Conservation (phyloP, 495 filamentous ascomycete genomes). For the Lasiosphaeria miniovina region DNA sequence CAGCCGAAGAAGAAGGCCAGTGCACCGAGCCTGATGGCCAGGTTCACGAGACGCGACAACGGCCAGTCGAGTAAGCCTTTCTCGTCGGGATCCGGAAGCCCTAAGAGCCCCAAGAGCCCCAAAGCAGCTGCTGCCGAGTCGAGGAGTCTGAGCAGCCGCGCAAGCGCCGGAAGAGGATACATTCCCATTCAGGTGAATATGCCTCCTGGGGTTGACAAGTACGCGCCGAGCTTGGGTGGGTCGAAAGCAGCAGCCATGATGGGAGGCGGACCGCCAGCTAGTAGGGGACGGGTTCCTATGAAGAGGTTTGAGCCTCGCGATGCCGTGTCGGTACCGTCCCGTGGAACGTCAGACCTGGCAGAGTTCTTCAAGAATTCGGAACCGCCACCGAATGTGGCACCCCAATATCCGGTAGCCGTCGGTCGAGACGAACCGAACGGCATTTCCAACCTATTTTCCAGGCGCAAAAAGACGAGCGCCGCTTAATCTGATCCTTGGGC, state of each 20-base stretch:
- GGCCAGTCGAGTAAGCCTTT: background rate
- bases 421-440: constrained; percentile 1
- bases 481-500: constrained; percentile 7
- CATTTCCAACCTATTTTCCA: constrained; percentile 20
- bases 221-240: constrained; percentile 29
- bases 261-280: constrained; percentile 19
- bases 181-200: constrained; percentile 49
- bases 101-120: constrained; percentile 16
- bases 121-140: constrained; percentile 28
- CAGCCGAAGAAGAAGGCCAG: constrained; percentile 60
- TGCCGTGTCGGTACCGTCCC: constrained; percentile 34
- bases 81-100: constrained; percentile 9
- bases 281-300: constrained; percentile 39
- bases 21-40: constrained; percentile 59
- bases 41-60: constrained; percentile 50
- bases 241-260: constrained; percentile 15
- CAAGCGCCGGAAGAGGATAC: constrained; percentile 32
- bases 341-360: constrained; percentile 67
- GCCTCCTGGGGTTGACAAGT: constrained; percentile 28
- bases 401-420: background rate
- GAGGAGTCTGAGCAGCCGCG: constrained; percentile 33
- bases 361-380: constrained; percentile 76
- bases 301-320: constrained; percentile 55
- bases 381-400: constrained; percentile 51
- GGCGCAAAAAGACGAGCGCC: constrained; percentile 28